Base-by-base conservation (phyloP, 1,284 basidiomycete species). In the Paramarasmius palmivorus region DNA sequence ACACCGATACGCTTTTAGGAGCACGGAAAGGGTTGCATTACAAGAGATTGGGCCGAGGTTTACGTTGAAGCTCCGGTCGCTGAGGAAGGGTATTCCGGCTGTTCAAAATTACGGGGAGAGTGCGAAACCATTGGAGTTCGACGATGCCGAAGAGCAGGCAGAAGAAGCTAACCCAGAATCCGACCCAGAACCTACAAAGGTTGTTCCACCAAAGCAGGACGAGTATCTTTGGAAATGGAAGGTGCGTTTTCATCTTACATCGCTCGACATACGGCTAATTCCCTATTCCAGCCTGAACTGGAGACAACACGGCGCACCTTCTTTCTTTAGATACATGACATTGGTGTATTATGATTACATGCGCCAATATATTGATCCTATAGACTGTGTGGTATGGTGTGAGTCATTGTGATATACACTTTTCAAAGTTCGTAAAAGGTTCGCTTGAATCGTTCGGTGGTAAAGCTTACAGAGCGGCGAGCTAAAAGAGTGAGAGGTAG, bases 11-110 rank as follows among this genome's bases (percentile, higher is more conserved):
- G 92, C 93, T 39, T 98, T 98, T 70, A 84, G 93, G 45, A 92
- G 92, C 0, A 78, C 88, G 4, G 93, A 95, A 60, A 95, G 93
- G 66, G 95, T 98, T 10, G 87, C 90, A 15, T 74, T 99, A 49
- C 97, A 99, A 70, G 97, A 99, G 71, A 99, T 99, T 57, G 97
- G 97, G 0, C 97, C 97, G 4, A 84, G 96, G 25, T 98, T 99
- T 68, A 99, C 97, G 0, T 77, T 99, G 17, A 99, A 99, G 73
- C 73, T 99, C 54, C 78, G 90, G 32, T 96, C 89, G 77, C 71
- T 99, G 57, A 88, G 92, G 66, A 93, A 92, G 63, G 93, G 94
- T 10, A 75, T 96, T 29, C 95, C 95, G 0, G 84, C 88, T 4
- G 90, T 94, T 20, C 75, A 82, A 63, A 79, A 76, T 64, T 76